Conservation (phyloP, 2,329 filamentous ascomycete species). For the Hortaea werneckii region DNA sequence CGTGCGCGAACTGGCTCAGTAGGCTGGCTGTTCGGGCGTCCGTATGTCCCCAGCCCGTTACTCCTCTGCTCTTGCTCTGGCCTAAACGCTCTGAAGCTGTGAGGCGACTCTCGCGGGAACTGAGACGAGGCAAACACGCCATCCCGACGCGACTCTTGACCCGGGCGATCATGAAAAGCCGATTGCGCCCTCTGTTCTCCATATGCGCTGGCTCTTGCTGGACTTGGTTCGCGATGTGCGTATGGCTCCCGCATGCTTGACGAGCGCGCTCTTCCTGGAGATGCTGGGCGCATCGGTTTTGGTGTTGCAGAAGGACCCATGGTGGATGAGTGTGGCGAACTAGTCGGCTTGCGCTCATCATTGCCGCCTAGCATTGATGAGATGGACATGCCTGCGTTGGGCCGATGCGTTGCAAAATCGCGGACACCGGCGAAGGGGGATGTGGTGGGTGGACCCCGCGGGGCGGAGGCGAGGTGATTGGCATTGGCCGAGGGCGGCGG, state of each 20-base stretch:
- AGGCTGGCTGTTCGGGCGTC: constrained; percentile 28
- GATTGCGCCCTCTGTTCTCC: constrained; percentile 16
- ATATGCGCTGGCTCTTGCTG: constrained; percentile 13
- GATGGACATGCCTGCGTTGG: constrained; percentile 61
- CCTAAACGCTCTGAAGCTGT: constrained; percentile 23
- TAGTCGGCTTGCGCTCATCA: constrained; percentile 18
- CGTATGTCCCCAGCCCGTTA: constrained; percentile 14
- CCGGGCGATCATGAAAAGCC: constrained; percentile 12
- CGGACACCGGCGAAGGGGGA: constrained; percentile 40
- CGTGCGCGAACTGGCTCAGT: constrained; percentile 12
- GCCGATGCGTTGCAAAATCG: constrained; percentile 45
- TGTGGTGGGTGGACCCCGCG: constrained; percentile 35
- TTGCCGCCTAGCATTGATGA: constrained; percentile 59
- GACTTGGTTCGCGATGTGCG: constrained; percentile 18
- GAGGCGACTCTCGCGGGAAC: constrained; percentile 20
- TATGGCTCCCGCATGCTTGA: constrained; percentile 26
- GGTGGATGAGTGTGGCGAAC: constrained; percentile 23
- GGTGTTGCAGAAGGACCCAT: constrained; percentile 21
- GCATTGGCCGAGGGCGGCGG: constrained; percentile 30
- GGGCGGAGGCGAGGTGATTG: constrained; percentile 18
- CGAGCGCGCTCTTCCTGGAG: constrained; percentile 30
- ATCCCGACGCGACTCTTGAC: constrained; percentile 19
- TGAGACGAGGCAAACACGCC: constrained; percentile 24
- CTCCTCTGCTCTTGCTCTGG: constrained; percentile 13
- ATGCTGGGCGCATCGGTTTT: constrained; percentile 39